A percentile compares a stretch with the other conserved stretches of the same genome.
phyloP scores from a whole-genome alignment of 1,284 basidiomycete species.

The Omphalotus olearius region DNA sequence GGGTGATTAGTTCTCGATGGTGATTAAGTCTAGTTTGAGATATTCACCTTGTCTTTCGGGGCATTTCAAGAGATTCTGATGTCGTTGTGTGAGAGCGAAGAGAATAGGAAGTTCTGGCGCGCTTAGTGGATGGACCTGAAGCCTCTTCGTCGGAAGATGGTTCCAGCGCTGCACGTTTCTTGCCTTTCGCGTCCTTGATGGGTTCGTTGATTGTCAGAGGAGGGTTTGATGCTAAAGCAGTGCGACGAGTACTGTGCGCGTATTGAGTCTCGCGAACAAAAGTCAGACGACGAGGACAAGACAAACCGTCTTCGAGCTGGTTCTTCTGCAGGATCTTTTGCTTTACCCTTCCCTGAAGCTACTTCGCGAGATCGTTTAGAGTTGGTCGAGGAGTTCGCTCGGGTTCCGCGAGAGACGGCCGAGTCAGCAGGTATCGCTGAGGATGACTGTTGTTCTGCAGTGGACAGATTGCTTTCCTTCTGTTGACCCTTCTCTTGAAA shows the following conservation, averaged over 20 bases:
- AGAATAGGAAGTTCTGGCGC: conserved; percentile 57
- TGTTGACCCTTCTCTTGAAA: conserved; percentile 42
- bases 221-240: conserved; percentile 40
- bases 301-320: conserved; percentile 55
- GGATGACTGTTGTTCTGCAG: conserved; percentile 32
- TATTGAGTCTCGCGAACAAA: conserved; percentile 4
- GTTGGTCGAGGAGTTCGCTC: conserved; percentile 23
- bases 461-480: conserved; percentile 19
- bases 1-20: conserved; percentile 9
- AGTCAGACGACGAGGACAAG: conserved; percentile 15
- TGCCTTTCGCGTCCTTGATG: conserved; percentile 68
- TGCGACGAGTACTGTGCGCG: conserved; percentile 50
- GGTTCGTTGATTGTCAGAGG: conserved; percentile 74
- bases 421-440: conserved; percentile 29
- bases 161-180: conserved; percentile 80
- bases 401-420: conserved; percentile 35
- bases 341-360: conserved; percentile 55
- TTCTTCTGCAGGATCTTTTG: conserved; percentile 53
- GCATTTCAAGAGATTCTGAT: conserved; percentile 52
- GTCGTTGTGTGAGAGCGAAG: conserved; percentile 55
- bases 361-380: conserved; percentile 54
- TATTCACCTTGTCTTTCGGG: conserved; percentile 64
- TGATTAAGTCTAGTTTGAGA: conserved; percentile 13
- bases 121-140: conserved; percentile 50
- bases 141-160: conserved; percentile 58